Conservation (phyloP, 345 rosid genomes). For the Eutrema yunnanense region DNA sequence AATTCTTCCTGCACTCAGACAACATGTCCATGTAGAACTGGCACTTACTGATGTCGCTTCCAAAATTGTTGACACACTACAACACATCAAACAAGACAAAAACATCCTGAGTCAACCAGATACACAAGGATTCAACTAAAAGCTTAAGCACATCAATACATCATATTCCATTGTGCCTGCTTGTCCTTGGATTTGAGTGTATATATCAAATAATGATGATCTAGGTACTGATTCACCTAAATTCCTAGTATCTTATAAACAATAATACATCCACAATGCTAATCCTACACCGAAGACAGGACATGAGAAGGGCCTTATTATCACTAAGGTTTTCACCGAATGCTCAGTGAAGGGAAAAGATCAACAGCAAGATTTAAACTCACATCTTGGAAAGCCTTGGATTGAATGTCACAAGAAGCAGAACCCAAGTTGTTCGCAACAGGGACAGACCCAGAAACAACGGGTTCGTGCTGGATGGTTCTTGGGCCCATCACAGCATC, state of each 20-base stretch:
- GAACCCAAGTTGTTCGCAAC: conserved; percentile 34
- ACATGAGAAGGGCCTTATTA: not conserved
- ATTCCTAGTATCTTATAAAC: not conserved
- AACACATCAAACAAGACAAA: not conserved
- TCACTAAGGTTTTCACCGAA: not conserved
- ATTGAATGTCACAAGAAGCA: conserved; percentile 60
- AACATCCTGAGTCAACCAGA: not conserved
- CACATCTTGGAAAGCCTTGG: conserved; percentile 90
- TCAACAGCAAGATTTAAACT: not conserved
- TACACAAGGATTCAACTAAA: not conserved
- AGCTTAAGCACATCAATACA: not conserved
- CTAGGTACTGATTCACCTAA: not conserved
- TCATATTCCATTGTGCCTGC: not conserved
- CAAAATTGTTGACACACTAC: conserved; percentile 67
- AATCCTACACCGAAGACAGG: not conserved
- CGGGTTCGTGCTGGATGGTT: conserved; percentile 63
- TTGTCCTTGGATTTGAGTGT: not conserved
- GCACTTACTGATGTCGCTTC: conserved; percentile 81
- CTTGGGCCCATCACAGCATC: conserved; percentile 87
- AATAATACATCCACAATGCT: not conserved
- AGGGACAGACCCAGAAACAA: conserved; percentile 47
- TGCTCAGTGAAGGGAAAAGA: not conserved
- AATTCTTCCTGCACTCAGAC: conserved; percentile 84
- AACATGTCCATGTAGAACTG: conserved; percentile 99
- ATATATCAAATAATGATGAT: not conserved